Evolutionary conservation across 768 basidiomycete genomes (phyloP).

Genomic region (Podaxis sp.): DNA sequence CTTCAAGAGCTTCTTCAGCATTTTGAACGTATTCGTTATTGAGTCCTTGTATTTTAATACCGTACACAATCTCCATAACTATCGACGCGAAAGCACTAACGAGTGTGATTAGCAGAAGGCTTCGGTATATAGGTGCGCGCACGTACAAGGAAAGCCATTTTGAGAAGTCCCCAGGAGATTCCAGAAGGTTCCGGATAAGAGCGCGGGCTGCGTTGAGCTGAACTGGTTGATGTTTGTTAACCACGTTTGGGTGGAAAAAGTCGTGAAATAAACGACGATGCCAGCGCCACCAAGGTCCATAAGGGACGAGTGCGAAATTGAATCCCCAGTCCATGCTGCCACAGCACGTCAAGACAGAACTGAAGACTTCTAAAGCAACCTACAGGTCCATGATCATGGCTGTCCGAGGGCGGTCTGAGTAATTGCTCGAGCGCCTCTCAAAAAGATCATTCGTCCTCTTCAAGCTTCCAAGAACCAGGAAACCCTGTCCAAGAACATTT

Average conservation of each 20-base stretch:
- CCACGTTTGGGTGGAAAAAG: slow-evolving; percentile 13
- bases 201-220: not conserved
- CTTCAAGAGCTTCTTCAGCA: slow-evolving; percentile 25
- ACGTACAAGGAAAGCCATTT: not conserved
- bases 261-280: slow-evolving; percentile 15
- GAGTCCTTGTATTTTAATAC: not conserved
- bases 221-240: slow-evolving; percentile 4
- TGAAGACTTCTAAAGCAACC: no score
- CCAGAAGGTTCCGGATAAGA: slow-evolving; percentile 6
- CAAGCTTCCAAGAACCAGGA: slow-evolving; percentile 12
- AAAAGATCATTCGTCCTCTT: not conserved
- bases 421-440: no score
- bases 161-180: slow-evolving; percentile 13
- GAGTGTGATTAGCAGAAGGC: not conserved
- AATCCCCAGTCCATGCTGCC: slow-evolving; percentile 15
- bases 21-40: slow-evolving; percentile 21
- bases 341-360: slow-evolving; percentile 5
- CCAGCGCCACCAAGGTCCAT: slow-evolving; percentile 13
- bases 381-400: no score
- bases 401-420: no score
- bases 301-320: slow-evolving; percentile 2
- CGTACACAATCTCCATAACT: slow-evolving; percentile 22
- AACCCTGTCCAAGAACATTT: slow-evolving; percentile 15
- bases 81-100: slow-evolving; percentile 14
- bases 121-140: not conserved